Evolutionary conservation across 2,329 filamentous ascomycete genomes (phyloP).

Genomic region (Hypoxylon sp.): DNA sequence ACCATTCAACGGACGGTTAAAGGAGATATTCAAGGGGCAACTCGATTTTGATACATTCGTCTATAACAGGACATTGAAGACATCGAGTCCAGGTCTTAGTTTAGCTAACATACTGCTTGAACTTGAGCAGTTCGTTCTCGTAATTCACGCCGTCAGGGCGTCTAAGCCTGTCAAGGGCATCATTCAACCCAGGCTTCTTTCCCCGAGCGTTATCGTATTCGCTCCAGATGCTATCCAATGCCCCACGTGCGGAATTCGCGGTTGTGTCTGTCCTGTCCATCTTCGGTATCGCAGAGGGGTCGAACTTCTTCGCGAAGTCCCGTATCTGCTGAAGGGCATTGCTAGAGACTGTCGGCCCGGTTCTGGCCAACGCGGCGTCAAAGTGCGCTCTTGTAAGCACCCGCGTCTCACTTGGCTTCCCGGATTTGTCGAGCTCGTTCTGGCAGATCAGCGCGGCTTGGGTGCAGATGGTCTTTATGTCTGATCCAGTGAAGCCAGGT

Average conservation of each 20-base stretch:
- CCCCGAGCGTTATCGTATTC: no score
- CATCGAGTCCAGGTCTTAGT: no score
- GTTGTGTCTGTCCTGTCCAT: neutral
- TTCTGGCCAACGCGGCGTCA: neutral
- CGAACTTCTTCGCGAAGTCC: neutral
- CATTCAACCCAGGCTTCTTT: no score
- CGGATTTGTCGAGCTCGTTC: neutral
- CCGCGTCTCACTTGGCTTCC: neutral
- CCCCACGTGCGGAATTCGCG: neutral
- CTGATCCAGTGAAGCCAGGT: slow-evolving; percentile 19
- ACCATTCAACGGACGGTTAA: no score
- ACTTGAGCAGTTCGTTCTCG: no score
- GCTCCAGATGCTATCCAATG: no score
- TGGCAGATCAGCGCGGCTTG: slow-evolving; percentile 18
- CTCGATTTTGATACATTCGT: no score
- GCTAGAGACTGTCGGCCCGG: neutral
- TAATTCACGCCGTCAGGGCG: no score
- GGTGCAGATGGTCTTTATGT: slow-evolving; percentile 20
- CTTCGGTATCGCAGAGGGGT: neutral
- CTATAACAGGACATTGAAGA: no score
- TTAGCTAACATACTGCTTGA: no score
- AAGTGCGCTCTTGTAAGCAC: neutral
- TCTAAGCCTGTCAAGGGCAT: no score
- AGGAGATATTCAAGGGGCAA: no score
- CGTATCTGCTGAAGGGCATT: neutral